Evolutionary conservation across 768 basidiomycete genomes (phyloP).

Genomic region (Grammothele lineata): DNA sequence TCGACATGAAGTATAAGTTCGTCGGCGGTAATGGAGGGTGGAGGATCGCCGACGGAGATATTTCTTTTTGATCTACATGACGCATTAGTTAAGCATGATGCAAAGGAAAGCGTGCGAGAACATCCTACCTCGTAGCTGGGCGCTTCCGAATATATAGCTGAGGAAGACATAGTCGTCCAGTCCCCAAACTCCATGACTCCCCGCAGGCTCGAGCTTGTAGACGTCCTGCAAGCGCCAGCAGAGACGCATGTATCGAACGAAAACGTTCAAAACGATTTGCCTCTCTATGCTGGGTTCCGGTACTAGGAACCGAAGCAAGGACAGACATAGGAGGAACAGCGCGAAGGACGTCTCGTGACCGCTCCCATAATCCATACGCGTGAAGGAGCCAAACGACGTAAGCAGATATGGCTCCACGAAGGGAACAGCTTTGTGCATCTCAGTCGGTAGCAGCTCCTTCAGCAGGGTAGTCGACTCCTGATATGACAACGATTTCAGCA

Average conservation of each 20-base stretch:
- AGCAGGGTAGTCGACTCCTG: conserved; percentile 56
- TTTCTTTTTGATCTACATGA: conserved; percentile 51
- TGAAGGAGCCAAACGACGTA: conserved; percentile 84
- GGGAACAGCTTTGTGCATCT: conserved; percentile 43
- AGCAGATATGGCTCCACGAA: conserved; percentile 76
- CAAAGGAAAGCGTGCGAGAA: not conserved
- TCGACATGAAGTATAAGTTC: conserved; percentile 79
- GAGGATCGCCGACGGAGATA: conserved; percentile 64
- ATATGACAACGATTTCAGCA: not conserved
- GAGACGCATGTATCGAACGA: conserved; percentile 72
- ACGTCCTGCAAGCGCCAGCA: conserved; percentile 85
- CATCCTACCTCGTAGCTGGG: conserved; percentile 68
- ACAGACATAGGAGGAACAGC: conserved; percentile 68
- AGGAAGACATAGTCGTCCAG: conserved; percentile 90
- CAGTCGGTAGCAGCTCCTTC: conserved; percentile 41
- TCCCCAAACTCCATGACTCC: conserved; percentile 98
- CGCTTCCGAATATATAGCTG: conserved; percentile 88
- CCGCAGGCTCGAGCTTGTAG: conserved; percentile 92
- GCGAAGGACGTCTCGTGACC: conserved; percentile 93
- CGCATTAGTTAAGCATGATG: too few relatives aligned
- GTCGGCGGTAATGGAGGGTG: conserved; percentile 51
- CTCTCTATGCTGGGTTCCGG: conserved; percentile 61
- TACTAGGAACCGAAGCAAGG: conserved; percentile 62
- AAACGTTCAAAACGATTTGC: conserved; percentile 53
- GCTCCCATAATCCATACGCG: conserved; percentile 93